Base-by-base conservation (phyloP, 1,284 basidiomycete species). In the Limonomyces culmigenus region DNA sequence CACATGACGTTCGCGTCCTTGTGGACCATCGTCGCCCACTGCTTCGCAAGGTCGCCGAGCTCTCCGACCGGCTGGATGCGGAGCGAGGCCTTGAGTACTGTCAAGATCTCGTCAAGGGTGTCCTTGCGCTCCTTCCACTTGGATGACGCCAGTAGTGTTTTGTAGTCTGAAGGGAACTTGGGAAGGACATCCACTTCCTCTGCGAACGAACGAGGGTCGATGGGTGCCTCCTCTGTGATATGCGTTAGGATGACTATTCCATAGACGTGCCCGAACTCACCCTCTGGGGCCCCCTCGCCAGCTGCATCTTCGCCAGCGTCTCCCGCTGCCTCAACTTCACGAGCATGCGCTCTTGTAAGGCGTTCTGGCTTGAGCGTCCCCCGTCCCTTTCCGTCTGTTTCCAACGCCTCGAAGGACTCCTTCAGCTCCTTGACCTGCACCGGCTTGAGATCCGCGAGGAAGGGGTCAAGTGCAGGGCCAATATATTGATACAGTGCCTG, bases 41-140 rank as follows among this genome's bases (percentile, higher is more conserved):
- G 74, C 47, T 77, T 83, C 11, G 75, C 62, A 20, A 92, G 56
- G 21, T 85, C 80, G 10, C 67, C 70, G 2, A 91, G 60, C 49
- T 80, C 79, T 14, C 79, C 63, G 1, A 71, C 67, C 45, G 89
- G 85, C 45, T 76, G 74, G 45, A 97, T 80, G 40, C 79, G 74
- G 6, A 80, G 77, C 11, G 81, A 74, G 13, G 70, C 59, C 36
- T 71, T 71, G 25, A 98, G 58, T 14, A 88, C 59, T 12, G 74
- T 70, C 39, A 78, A 63, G 29, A 95, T 65, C 32, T 87, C 85
- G 45, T 96, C 91, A 36, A 97, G 59, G 2, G 74, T 84, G 48
- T 96, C 92, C 49, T 93, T 87, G 19, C 95, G 74, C 45, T 99
- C 95, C 53, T 98, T 96, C 95, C 95, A 99, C 56, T 98, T 98